phyloP scores from a whole-genome alignment of 768 basidiomycete species.

The Boletus fagicola region DNA sequence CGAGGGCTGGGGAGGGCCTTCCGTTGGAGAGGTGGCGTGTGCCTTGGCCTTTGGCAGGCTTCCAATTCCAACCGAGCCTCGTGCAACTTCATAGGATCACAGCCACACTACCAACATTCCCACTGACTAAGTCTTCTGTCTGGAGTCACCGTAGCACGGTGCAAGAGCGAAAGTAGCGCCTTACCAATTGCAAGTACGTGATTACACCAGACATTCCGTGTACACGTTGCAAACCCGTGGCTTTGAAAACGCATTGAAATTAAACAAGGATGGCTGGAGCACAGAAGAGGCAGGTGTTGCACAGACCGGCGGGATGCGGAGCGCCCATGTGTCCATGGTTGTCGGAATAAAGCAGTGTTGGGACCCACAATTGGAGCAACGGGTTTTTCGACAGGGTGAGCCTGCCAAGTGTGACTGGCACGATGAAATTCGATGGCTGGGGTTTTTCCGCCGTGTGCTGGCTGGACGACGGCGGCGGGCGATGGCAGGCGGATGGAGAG shows the following conservation, averaged over 20 bases:
- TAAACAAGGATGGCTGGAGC: not conserved
- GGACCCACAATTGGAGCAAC: slow-evolving; percentile 2
- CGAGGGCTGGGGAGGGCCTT: not conserved
- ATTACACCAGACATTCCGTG: not conserved
- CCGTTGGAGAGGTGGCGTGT: slow-evolving; percentile 15
- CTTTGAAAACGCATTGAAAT: not conserved
- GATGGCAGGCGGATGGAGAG: not conserved
- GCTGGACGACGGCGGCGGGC: not conserved
- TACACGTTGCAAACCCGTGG: slow-evolving; percentile 27
- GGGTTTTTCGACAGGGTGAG: not conserved
- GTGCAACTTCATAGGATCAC: slow-evolving; percentile 23
- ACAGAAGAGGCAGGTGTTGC: not conserved
- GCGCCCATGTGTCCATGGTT: slow-evolving; percentile 18
- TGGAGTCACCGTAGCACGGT: not conserved
- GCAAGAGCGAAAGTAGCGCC: slow-evolving; percentile 1
- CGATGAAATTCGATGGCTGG: not conserved
- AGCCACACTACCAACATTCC: slow-evolving; percentile 17
- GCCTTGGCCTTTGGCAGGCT: slow-evolving; percentile 23
- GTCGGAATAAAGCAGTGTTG: slow-evolving; percentile 15
- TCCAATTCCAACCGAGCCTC: slow-evolving; percentile 21
- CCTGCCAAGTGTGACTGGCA: slow-evolving; percentile 6
- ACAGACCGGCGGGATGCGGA: slow-evolving; percentile 9
- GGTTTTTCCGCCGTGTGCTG: not conserved
- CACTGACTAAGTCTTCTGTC: not conserved
- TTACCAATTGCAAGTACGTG: slow-evolving; percentile 16